A percentile compares a stretch with the other conserved stretches of the same genome.
phyloP scores from a whole-genome alignment of 768 basidiomycete genomes.

The Pholiota molesta region DNA sequence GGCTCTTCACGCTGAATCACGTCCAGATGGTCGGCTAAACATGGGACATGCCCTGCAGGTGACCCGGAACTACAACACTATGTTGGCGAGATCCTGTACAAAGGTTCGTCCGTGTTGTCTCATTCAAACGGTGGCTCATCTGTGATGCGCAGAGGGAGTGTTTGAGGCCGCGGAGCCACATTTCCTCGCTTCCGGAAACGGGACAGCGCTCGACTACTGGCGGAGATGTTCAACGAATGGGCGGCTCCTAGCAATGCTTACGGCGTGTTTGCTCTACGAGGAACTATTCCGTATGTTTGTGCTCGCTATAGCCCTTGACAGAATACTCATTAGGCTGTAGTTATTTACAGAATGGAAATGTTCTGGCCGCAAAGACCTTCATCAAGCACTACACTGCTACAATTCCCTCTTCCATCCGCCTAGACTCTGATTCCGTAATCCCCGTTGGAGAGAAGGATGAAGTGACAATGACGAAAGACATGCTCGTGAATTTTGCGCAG shows the following conservation, averaged over 20 bases:
- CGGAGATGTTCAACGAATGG: slow-evolving; percentile 90
- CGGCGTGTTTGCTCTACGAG: slow-evolving; percentile 83
- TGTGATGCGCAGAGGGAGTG: slow-evolving; percentile 57
- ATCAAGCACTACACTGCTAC: slow-evolving; percentile 76
- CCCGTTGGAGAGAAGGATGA: slow-evolving; percentile 56
- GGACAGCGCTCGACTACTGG: slow-evolving; percentile 85
- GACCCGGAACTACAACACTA: slow-evolving; percentile 91
- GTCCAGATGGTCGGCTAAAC: slow-evolving; percentile 82
- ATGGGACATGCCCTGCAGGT: slow-evolving; percentile 79
- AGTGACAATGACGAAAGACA: slow-evolving; percentile 73
- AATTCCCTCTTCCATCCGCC: slow-evolving; percentile 52
- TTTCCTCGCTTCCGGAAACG: slow-evolving; percentile 82
- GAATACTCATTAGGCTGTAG: slow-evolving; percentile 36
- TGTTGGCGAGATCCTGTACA: slow-evolving; percentile 84
- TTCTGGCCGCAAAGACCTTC: slow-evolving; percentile 94
- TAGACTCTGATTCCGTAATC: slow-evolving; percentile 46
- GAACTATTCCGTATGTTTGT: slow-evolving; percentile 77
- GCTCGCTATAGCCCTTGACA: not conserved
- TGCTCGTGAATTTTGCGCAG: slow-evolving; percentile 86
- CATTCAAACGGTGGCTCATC: not conserved
- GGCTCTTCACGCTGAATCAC: slow-evolving; percentile 20
- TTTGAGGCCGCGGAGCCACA: slow-evolving; percentile 81
- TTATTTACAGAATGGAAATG: slow-evolving; percentile 83
- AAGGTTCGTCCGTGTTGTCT: slow-evolving; percentile 51
- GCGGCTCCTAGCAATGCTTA: slow-evolving; percentile 47